Conservation (phyloP, 2,329 filamentous ascomycete genomes). For the Exophiala viscosa region DNA sequence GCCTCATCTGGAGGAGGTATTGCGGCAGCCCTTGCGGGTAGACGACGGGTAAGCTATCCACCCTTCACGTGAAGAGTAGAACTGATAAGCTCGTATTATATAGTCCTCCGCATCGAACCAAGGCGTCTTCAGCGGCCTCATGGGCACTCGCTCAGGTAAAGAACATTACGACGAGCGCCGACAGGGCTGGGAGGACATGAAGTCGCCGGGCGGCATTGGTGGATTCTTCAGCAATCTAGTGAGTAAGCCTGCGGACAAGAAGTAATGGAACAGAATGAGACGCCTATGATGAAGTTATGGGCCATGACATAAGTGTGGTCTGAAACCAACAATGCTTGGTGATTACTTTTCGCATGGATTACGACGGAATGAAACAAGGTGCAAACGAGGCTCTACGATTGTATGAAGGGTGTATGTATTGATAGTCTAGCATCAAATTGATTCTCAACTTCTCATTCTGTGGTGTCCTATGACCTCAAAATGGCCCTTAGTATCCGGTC, state of each 20-base stretch:
- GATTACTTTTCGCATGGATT: neutral
- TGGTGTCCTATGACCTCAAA: too few species aligned
- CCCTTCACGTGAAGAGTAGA: neutral
- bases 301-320: neutral
- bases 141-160: constrained; percentile 15
- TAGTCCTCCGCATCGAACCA: constrained; percentile 23
- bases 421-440: too few species aligned
- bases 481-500: too few species aligned
- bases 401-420: neutral
- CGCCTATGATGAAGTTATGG: neutral
- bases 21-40: constrained; percentile 18
- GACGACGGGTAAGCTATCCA: constrained; percentile 18
- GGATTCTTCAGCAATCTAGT: constrained; percentile 16
- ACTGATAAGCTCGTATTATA: neutral
- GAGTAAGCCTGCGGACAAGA: constrained; percentile 22
- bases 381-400: neutral
- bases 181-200: constrained; percentile 23
- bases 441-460: too few species aligned
- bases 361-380: neutral
- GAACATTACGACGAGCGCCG: constrained; percentile 15
- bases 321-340: neutral
- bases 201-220: constrained; percentile 7
- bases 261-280: constrained; percentile 3
- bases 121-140: constrained; percentile 23
- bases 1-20: constrained; percentile 80